Base-by-base conservation (phyloP, 768 basidiomycete species). In the Suillus decipiens region DNA sequence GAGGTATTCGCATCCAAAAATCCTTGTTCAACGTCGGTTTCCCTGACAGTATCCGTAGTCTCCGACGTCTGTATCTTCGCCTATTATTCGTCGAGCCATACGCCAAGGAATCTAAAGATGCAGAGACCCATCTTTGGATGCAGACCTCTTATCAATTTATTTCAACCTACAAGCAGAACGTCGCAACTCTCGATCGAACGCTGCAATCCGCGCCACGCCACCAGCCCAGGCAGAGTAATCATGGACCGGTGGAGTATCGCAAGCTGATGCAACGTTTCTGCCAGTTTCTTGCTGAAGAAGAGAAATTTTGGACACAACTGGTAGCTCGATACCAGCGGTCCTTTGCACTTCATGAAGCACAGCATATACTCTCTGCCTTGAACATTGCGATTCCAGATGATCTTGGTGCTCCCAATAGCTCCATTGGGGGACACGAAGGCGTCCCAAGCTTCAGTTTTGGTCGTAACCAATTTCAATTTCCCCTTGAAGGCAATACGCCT, bases 81-180 rank as follows among this genome's bases (percentile, higher is more conserved):
- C 79, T 93, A 42, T 81, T 94, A 22, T 82, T 93, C 66, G 73
- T 86, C 24, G 80, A 90, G 70, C 89, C 91, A 2, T 85, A 83
- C 69, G 82, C 89, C 48, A 84, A 81, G 56, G 90, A 93, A 74
- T 87, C 89, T 55, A 87, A 88, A 71, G 90, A 93, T 77, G 86
- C 85, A 47, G 91, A 95, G 72, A 90, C 84, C 36, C 88, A 90
- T 66, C 83, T 96, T 10, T 96, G 95, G 94, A 92, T 95, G 86
- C 90, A 93, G 72, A 96, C 95, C 0, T 91, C 92, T 42, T 92
- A 96, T 76, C 82, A 85, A 43, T 86, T 94, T 77, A 96, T 96
- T 66, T 79, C 89, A 17, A 81, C 84, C 28, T 96, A 93, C 81
- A 95, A 95, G 74, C 84, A 89, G 65, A 86, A 82, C 54, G 85